Evolutionary conservation across 2,329 filamentous ascomycete genomes (phyloP).

Genomic region (Pseudodiploospora longispora): DNA sequence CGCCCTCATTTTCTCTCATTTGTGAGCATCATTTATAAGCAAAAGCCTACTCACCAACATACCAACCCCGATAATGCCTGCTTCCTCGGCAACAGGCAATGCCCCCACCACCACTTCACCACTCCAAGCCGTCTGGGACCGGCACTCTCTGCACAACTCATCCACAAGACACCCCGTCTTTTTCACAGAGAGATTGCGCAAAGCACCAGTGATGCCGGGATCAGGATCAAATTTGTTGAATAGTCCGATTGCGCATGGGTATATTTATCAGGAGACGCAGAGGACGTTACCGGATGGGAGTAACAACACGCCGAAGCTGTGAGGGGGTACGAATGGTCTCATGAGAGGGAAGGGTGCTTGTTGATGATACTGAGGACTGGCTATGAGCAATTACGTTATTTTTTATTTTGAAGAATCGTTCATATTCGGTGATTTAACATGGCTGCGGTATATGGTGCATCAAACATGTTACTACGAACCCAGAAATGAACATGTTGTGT

Average conservation of each 20-base stretch:
- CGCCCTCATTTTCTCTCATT: neutral
- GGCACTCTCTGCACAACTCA: slow-evolving; percentile 37
- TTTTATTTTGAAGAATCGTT: too few relatives aligned
- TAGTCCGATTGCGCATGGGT: slow-evolving; percentile 52
- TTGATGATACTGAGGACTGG: neutral
- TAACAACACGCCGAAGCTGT: slow-evolving; percentile 28
- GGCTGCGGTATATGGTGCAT: too few relatives aligned
- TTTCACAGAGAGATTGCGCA: slow-evolving; percentile 57
- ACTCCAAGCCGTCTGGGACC: slow-evolving; percentile 19
- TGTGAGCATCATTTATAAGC: neutral
- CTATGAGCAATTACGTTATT: too few relatives aligned
- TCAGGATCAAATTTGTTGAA: slow-evolving; percentile 8
- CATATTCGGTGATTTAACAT: too few relatives aligned
- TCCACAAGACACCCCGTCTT: slow-evolving; percentile 66
- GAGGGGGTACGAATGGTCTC: slow-evolving; percentile 10
- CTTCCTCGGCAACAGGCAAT: neutral
- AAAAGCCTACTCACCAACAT: neutral
- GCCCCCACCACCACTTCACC: slow-evolving; percentile 2
- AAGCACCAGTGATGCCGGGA: slow-evolving; percentile 35
- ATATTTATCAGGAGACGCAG: slow-evolving; percentile 45
- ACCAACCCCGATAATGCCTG: neutral
- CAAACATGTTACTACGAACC: too few relatives aligned
- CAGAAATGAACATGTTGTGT: too few relatives aligned
- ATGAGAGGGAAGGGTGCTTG: slow-evolving; percentile 8
- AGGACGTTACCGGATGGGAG: slow-evolving; percentile 15